These are phyloP conservation scores for Metschnikowia koreensis DNA, from an alignment of 805 yeast genomes.

Conservation along the genomic window DNA sequence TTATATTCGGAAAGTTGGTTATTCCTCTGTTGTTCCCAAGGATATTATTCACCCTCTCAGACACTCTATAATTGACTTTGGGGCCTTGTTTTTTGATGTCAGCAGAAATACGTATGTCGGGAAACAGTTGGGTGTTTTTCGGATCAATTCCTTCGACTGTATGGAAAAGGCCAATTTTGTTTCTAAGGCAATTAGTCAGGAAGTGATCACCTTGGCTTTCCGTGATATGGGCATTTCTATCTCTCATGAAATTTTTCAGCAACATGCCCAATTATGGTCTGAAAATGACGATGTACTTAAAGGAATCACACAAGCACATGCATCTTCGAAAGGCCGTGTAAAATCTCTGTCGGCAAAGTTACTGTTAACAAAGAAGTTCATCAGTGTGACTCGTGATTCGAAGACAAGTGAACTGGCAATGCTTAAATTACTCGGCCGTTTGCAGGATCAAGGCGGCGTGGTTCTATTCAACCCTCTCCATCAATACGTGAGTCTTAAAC, in stretches of 20 bases:
- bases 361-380: slow-evolving; percentile 35
- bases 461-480: slow-evolving; percentile 52
- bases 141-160: slow-evolving; percentile 51
- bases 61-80: slow-evolving; percentile 41
- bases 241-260: slow-evolving; percentile 31
- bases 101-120: slow-evolving; percentile 36
- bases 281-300: slow-evolving; percentile 43
- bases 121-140: slow-evolving; percentile 50
- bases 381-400: slow-evolving; percentile 42
- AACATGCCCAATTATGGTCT: slow-evolving; percentile 48
- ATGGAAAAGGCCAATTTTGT: slow-evolving; percentile 49
- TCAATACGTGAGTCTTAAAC: slow-evolving; percentile 46
- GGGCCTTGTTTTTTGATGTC: slow-evolving; percentile 45
- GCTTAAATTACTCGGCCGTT: slow-evolving; percentile 49
- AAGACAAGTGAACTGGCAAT: slow-evolving; percentile 41
- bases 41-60: slow-evolving; percentile 30
- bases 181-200: slow-evolving; percentile 47
- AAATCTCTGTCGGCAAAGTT: slow-evolving; percentile 44
- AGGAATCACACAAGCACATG: slow-evolving; percentile 39
- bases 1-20: slow-evolving; percentile 34
- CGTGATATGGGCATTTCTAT: slow-evolving; percentile 39
- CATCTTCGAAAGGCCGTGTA: slow-evolving; percentile 37
- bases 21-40: slow-evolving; percentile 30
- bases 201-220: slow-evolving; percentile 47
- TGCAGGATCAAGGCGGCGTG: slow-evolving; percentile 45